phyloP scores from a whole-genome alignment of 805 yeast genomes.

The Yamadazyma akitaensis region DNA sequence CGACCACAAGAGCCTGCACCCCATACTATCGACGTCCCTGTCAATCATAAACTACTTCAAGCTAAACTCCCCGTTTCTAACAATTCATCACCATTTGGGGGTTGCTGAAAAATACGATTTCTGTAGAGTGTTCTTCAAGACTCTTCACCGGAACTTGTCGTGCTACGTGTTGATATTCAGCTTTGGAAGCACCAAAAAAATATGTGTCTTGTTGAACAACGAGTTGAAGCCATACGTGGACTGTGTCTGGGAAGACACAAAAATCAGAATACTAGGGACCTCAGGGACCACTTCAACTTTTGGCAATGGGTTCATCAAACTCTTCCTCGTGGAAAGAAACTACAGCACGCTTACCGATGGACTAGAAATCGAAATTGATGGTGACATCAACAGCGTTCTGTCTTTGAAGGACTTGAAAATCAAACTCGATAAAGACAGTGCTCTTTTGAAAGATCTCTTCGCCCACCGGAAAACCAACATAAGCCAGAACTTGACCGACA shows the following conservation, averaged over 20 bases:
- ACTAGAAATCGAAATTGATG: constrained; percentile 8
- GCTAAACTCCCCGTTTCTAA: constrained; percentile 29
- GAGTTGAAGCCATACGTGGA: constrained; percentile 31
- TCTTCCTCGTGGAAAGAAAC: constrained; percentile 18
- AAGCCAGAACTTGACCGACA: constrained; percentile 1
- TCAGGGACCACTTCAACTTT: constrained; percentile 35
- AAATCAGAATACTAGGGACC: constrained; percentile 29
- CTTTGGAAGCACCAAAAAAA: constrained; percentile 7
- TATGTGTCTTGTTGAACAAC: constrained; percentile 24
- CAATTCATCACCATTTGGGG: constrained; percentile 12
- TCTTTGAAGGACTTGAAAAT: constrained; percentile 13
- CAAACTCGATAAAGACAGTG: constrained; percentile 3
- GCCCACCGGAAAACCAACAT: constrained; percentile 2
- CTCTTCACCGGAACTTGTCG: constrained; percentile 25
- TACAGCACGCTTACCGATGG: constrained; percentile 22
- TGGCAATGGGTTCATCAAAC: constrained; percentile 27
- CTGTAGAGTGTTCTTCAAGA: constrained; percentile 22
- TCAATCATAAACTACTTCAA: constrained; percentile 24
- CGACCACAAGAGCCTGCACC: constrained; percentile 4
- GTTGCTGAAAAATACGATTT: constrained; percentile 18
- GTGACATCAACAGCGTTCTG: not conserved
- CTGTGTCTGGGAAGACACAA: constrained; percentile 23
- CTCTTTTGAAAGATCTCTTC: not conserved
- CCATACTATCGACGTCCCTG: constrained; percentile 20
- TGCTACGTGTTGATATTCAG: constrained; percentile 26